phyloP scores from a whole-genome alignment of 176 grass and related monocot genomes.

The Thalia dealbata region DNA sequence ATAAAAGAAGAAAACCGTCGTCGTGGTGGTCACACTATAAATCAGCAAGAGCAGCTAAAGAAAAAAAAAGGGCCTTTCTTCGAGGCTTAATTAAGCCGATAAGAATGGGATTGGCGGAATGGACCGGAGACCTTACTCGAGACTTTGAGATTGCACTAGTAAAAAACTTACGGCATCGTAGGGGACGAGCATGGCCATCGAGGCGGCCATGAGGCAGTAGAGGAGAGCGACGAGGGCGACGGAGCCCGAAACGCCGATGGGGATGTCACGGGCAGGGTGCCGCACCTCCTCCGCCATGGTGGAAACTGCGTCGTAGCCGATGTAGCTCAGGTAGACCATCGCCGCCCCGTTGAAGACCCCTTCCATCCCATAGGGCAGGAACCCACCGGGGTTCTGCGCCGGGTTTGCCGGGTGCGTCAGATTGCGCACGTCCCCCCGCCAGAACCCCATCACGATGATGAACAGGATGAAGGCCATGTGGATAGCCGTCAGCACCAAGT shows the following conservation, averaged over 20 bases:
- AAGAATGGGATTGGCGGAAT: no score
- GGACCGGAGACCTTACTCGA: background rate
- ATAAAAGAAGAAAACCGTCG: background rate
- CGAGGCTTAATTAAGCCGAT: no score
- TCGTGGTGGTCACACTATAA: no score
- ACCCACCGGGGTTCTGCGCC: constrained; percentile 36
- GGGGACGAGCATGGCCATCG: constrained; percentile 91
- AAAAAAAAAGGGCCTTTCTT: no score
- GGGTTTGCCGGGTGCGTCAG: constrained; percentile 54
- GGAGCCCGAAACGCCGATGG: constrained; percentile 72
- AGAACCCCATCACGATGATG: constrained; percentile 72
- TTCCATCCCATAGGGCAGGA: constrained; percentile 57
- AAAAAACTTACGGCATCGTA: constrained; percentile 62
- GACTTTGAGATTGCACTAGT: background rate
- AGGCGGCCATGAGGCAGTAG: constrained; percentile 96
- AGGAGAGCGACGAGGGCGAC: constrained; percentile 68
- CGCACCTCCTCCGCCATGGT: constrained; percentile 98
- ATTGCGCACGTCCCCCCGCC: constrained; percentile 53
- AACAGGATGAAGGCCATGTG: constrained; percentile 89
- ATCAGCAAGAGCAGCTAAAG: no score
- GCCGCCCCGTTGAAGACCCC: constrained; percentile 87
- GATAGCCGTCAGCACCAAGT: constrained; percentile 65
- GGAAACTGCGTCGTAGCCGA: constrained; percentile 97
- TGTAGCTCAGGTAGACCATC: constrained; percentile 96
- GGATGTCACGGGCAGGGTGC: constrained; percentile 65